These are phyloP conservation scores for Nakataea oryzae DNA, from an alignment of 2,329 filamentous ascomycete genomes.

Conservation along the genomic window DNA sequence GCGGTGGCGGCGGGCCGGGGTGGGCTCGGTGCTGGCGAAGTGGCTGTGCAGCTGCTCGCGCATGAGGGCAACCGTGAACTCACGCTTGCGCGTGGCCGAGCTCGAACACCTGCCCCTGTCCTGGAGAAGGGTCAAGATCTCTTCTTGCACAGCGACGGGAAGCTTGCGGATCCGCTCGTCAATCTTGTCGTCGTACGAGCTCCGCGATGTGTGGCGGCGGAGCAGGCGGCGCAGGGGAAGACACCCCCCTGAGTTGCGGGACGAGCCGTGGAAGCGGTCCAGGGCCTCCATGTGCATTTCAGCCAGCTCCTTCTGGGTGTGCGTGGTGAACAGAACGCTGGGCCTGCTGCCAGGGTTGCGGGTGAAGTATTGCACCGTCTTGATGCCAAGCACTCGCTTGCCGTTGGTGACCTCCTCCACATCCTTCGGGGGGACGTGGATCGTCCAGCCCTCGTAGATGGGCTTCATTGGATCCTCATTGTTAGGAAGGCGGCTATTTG, in stretches of 20 bases:
- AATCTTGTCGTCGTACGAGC: constrained; percentile 16
- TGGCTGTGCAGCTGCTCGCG: constrained; percentile 13
- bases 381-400: constrained; percentile 11
- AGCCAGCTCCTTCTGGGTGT: constrained; percentile 14
- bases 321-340: constrained; percentile 5
- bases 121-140: constrained; percentile 12
- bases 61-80: constrained; percentile 16
- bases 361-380: constrained; percentile 5
- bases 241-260: constrained; percentile 11
- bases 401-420: constrained; percentile 4
- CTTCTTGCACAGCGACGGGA: constrained; percentile 8
- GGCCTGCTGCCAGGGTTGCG: not conserved
- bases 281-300: constrained; percentile 12
- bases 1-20: constrained; percentile 1
- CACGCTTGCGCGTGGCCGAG: constrained; percentile 12
- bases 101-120: constrained; percentile 11
- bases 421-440: constrained; percentile 9
- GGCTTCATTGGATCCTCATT: constrained; percentile 9
- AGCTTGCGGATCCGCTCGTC: constrained; percentile 13
- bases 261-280: constrained; percentile 11
- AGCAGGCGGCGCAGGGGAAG: constrained; percentile 8
- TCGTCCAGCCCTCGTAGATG: constrained; percentile 17
- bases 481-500: constrained; percentile 9
- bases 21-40: constrained; percentile 7
- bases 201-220: constrained; percentile 7